Evolutionary conservation across 169 alveolate species (phyloP).

Genomic region (Cryptosporidium xiaoi): DNA sequence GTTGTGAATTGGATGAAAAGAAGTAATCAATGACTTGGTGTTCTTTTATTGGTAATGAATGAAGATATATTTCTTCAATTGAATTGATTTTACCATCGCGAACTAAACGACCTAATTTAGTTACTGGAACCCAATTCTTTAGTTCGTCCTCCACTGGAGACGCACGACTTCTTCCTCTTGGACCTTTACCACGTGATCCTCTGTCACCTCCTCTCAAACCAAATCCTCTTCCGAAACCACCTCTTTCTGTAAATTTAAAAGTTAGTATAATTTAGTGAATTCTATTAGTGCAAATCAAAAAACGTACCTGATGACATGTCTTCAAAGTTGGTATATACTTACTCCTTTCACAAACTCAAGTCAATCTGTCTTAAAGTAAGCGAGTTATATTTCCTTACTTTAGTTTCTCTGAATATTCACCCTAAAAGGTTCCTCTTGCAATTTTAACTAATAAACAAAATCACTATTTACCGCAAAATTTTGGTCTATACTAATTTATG

Average conservation of each 20-base stretch:
- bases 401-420: too few species aligned
- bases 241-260: constrained; percentile 76
- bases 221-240: constrained; percentile 81
- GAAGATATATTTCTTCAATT: constrained; percentile 98
- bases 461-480: too few species aligned
- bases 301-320: constrained; percentile 69
- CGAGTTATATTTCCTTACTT: too few species aligned
- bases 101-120: constrained; percentile 99
- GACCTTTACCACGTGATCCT: constrained; percentile 63
- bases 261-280: neutral
- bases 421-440: too few species aligned
- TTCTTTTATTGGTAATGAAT: constrained; percentile 99
- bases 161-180: constrained; percentile 86
- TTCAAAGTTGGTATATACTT: too few species aligned
- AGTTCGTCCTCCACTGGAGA: constrained; percentile 94
- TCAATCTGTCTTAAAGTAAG: too few species aligned
- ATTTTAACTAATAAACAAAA: too few species aligned
- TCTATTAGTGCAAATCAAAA: neutral
- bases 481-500: too few species aligned
- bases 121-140: constrained; percentile 98
- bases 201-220: constrained; percentile 80
- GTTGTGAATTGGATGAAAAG: constrained; percentile 89
- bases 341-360: too few species aligned
- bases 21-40: constrained; percentile 96
- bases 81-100: constrained; percentile 95